Conservation (phyloP, 2,329 filamentous ascomycete genomes). For the Hysterium pulicare region DNA sequence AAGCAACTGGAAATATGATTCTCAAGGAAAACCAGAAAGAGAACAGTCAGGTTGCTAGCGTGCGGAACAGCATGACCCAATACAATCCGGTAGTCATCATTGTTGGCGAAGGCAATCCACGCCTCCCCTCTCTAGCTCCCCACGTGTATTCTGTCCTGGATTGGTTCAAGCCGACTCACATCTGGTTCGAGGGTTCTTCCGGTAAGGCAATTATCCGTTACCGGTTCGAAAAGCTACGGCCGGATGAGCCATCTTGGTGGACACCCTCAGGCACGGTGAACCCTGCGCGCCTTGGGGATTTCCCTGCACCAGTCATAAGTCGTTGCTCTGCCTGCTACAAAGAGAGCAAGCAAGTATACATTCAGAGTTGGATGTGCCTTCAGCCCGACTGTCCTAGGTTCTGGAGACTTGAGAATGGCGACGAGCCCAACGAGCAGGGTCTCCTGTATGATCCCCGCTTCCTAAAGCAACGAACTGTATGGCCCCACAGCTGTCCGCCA, state of each 20-base stretch:
- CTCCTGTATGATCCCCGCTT: slow-evolving; percentile 58
- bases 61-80: slow-evolving; percentile 47
- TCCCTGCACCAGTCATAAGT: slow-evolving; percentile 28
- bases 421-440: slow-evolving; percentile 26
- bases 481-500: slow-evolving; percentile 36
- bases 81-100: slow-evolving; percentile 51
- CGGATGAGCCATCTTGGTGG: slow-evolving; percentile 58
- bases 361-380: slow-evolving; percentile 58
- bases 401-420: slow-evolving; percentile 47
- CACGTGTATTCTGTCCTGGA: slow-evolving; percentile 64
- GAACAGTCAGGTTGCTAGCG: slow-evolving; percentile 34
- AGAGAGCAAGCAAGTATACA: slow-evolving; percentile 38
- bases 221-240: slow-evolving; percentile 63
- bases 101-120: slow-evolving; percentile 50
- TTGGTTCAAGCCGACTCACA: slow-evolving; percentile 65
- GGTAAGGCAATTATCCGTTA: slow-evolving; percentile 52
- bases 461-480: slow-evolving; percentile 51
- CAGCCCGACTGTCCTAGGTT: slow-evolving; percentile 51
- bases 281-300: slow-evolving; percentile 27
- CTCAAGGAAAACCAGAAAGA: slow-evolving; percentile 47
- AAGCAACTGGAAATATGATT: slow-evolving; percentile 44
- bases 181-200: slow-evolving; percentile 62
- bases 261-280: slow-evolving; percentile 32
- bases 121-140: slow-evolving; percentile 50
- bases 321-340: slow-evolving; percentile 36